phyloP scores from a whole-genome alignment of 108 stramenopile genomes.

The Epipyxis sp. region DNA sequence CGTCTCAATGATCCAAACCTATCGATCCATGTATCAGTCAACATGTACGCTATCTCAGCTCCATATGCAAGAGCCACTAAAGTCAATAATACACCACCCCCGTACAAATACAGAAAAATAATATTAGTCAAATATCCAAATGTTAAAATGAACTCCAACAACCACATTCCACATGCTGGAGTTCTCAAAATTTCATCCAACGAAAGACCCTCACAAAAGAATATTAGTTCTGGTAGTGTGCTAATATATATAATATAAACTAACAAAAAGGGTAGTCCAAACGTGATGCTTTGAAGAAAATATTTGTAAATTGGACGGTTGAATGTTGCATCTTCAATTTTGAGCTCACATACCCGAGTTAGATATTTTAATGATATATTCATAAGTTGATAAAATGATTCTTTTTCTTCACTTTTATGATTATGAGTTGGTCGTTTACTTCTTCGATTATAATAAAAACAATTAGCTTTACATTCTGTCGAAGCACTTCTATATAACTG shows the following conservation, averaged over 20 bases:
- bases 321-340: too few species aligned
- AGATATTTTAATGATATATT: background rate
- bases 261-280: too few species aligned
- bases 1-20: background rate
- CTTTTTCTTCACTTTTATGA: too few species aligned
- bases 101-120: background rate
- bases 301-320: too few species aligned
- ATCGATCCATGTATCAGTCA: background rate
- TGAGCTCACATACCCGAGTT: background rate
- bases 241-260: too few species aligned
- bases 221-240: too few species aligned
- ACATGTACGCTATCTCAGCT: background rate
- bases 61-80: background rate
- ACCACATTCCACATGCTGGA: too few species aligned
- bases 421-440: background rate
- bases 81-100: background rate
- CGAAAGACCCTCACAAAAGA: too few species aligned
- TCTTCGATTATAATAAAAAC: background rate
- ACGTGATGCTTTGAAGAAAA: too few species aligned
- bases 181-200: too few species aligned
- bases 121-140: background rate
- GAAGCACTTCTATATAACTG: background rate
- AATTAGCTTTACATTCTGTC: background rate
- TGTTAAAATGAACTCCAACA: background rate
- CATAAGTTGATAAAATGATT: background rate